Evolutionary conservation across 78 protist species (phyloP).

Genomic region (Dictyostelium intermedium): DNA sequence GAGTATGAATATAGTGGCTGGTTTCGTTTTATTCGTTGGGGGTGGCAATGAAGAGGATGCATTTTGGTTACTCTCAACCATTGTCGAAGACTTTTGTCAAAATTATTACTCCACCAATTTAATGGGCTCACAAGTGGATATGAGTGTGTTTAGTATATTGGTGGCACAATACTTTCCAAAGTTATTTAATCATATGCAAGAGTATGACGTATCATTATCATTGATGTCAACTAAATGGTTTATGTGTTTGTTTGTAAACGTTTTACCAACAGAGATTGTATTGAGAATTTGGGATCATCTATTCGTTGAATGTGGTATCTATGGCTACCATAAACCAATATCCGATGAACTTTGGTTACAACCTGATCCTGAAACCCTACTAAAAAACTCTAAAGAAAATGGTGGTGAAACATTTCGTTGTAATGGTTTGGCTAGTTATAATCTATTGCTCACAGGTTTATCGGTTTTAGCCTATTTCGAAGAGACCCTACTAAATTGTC

Average conservation of each 20-base stretch:
- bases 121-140: slow-evolving; percentile 79
- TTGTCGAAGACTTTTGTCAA: slow-evolving; percentile 83
- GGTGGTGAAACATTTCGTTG: slow-evolving; percentile 12
- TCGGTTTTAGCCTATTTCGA: slow-evolving; percentile 26
- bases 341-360: slow-evolving; percentile 30
- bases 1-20: slow-evolving; percentile 90
- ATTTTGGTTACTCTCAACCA: slow-evolving; percentile 85
- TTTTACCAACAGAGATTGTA: slow-evolving; percentile 79
- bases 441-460: slow-evolving; percentile 48
- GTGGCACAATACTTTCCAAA: slow-evolving; percentile 18
- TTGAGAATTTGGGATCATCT: slow-evolving; percentile 70
- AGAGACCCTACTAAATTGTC: slow-evolving; percentile 6
- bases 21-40: slow-evolving; percentile 70
- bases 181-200: slow-evolving; percentile 19
- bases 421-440: slow-evolving; percentile 65
- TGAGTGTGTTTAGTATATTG: slow-evolving; percentile 59
- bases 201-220: slow-evolving; percentile 18
- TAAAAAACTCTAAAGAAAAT: background rate
- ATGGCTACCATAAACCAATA: slow-evolving; percentile 53
- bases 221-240: slow-evolving; percentile 82
- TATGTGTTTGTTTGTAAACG: slow-evolving; percentile 75
- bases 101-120: slow-evolving; percentile 80
- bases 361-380: background rate
- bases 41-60: slow-evolving; percentile 87
- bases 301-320: slow-evolving; percentile 71